Percentiles rank a stretch among this genome's conserved stretches.
These are phyloP conservation scores for Vigna reflexopilosa DNA, from an alignment of 306 rosid genomes.

Conservation along the genomic window DNA sequence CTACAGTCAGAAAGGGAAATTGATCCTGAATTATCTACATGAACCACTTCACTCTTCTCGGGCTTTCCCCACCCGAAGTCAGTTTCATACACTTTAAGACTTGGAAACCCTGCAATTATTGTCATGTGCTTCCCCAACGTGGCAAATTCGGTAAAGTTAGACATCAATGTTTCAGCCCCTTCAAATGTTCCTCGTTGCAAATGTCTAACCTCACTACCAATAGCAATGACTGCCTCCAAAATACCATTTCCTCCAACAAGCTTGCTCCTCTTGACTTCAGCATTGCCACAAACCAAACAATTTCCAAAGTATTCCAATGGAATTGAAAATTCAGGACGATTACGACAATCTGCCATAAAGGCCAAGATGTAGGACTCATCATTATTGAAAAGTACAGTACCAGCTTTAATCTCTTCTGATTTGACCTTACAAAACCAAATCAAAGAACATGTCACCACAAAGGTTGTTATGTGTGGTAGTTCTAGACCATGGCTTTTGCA, in stretches of 20 bases:
- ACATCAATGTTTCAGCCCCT: slow-evolving; percentile 41
- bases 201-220: slow-evolving; percentile 38
- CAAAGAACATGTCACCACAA: slow-evolving; percentile 41
- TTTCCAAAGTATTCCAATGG: slow-evolving; percentile 55
- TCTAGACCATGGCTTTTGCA: slow-evolving; percentile 3
- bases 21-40: background rate
- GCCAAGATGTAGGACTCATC: slow-evolving; percentile 34
- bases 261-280: slow-evolving; percentile 17
- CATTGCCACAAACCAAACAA: slow-evolving; percentile 29
- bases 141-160: background rate
- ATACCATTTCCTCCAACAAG: slow-evolving; percentile 49
- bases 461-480: slow-evolving; percentile 26
- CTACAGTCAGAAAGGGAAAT: slow-evolving; percentile 21
- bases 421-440: slow-evolving; percentile 39
- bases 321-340: slow-evolving; percentile 31
- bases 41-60: background rate
- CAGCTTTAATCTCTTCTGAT: slow-evolving; percentile 21
- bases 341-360: slow-evolving; percentile 49
- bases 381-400: background rate
- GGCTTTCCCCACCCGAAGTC: slow-evolving; percentile 47
- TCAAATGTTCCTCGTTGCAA: slow-evolving; percentile 28
- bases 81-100: slow-evolving; percentile 19
- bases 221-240: slow-evolving; percentile 41
- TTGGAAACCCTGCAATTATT: slow-evolving; percentile 15
- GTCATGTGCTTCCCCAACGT: slow-evolving; percentile 2